A percentile compares a stretch with the other conserved stretches of the same genome.
phyloP scores from a whole-genome alignment of 2,329 filamentous ascomycete species.

The Fusarium sp. region DNA sequence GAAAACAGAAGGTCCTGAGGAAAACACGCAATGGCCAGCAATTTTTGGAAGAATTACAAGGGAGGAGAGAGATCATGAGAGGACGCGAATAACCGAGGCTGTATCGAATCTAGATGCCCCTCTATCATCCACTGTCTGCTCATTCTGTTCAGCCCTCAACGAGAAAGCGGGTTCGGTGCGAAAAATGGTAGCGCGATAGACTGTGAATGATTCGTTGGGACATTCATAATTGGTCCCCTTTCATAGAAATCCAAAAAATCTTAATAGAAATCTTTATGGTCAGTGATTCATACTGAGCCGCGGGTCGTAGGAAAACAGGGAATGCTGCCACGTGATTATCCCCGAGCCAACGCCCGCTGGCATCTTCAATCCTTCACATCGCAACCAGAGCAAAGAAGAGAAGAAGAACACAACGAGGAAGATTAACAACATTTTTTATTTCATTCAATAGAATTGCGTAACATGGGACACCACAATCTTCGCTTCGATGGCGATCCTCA shows the following conservation, averaged over 20 bases:
- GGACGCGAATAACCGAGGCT: constrained; percentile 24
- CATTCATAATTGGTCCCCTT: neutral
- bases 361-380: neutral
- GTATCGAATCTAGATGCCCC: constrained; percentile 8
- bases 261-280: neutral
- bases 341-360: constrained; percentile 23
- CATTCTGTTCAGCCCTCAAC: constrained; percentile 1
- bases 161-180: constrained; percentile 10
- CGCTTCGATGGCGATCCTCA: constrained; percentile 53
- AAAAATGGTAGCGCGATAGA: constrained; percentile 11
- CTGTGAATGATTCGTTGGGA: neutral
- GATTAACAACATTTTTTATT: neutral
- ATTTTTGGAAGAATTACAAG: constrained; percentile 7
- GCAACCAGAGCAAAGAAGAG: neutral
- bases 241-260: neutral
- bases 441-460: neutral
- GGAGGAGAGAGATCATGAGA: constrained; percentile 18
- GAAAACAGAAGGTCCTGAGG: neutral
- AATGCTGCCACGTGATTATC: constrained; percentile 32
- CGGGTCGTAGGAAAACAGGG: neutral
- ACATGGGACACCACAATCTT: constrained; percentile 52
- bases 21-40: neutral
- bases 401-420: neutral
- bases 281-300: neutral
- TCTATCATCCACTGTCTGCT: constrained; percentile 6